Evolutionary conservation across 2,329 filamentous ascomycete genomes (phyloP).

Genomic region (Claviceps spartinae): DNA sequence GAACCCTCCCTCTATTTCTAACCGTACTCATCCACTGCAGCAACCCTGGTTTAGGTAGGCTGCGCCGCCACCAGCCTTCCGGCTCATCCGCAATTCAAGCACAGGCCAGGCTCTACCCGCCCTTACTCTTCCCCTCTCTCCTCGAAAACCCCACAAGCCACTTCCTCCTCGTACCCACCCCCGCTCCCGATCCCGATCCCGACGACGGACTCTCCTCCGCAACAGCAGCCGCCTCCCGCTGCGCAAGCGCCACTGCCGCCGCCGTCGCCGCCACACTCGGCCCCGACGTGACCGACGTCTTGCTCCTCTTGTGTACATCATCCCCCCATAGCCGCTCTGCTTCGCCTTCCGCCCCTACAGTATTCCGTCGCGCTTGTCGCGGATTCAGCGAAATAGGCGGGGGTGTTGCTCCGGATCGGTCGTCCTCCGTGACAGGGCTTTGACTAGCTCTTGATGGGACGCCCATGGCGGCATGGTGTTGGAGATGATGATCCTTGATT

Average conservation of each 20-base stretch:
- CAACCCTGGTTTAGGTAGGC: no score
- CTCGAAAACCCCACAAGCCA: no score
- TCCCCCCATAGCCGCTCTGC: conserved; percentile 10
- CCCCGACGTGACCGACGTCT: not conserved
- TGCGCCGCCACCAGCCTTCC: no score
- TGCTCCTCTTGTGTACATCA: conserved; percentile 3
- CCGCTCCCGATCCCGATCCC: conserved; percentile 5
- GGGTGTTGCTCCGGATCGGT: conserved; percentile 36
- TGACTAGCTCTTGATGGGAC: conserved; percentile 27
- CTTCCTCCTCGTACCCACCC: no score
- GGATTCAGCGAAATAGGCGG: conserved; percentile 40
- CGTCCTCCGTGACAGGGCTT: conserved; percentile 24
- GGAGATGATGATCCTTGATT: conserved; percentile 9
- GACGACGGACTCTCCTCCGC: not conserved
- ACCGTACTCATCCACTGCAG: no score
- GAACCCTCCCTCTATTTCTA: no score
- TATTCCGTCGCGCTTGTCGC: conserved; percentile 17
- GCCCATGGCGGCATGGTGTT: conserved; percentile 16
- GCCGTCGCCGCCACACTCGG: conserved; percentile 3
- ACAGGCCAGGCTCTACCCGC: no score
- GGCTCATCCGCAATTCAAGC: no score
- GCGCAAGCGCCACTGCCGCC: conserved; percentile 6
- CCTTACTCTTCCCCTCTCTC: no score
- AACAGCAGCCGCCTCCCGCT: conserved; percentile 5
- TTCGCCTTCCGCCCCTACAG: conserved; percentile 10